Evolutionary conservation across 768 basidiomycete species (phyloP), one percentile per base, ranked within the genome.

Genomic region (Lactarius pseudohatsudake): DNA sequence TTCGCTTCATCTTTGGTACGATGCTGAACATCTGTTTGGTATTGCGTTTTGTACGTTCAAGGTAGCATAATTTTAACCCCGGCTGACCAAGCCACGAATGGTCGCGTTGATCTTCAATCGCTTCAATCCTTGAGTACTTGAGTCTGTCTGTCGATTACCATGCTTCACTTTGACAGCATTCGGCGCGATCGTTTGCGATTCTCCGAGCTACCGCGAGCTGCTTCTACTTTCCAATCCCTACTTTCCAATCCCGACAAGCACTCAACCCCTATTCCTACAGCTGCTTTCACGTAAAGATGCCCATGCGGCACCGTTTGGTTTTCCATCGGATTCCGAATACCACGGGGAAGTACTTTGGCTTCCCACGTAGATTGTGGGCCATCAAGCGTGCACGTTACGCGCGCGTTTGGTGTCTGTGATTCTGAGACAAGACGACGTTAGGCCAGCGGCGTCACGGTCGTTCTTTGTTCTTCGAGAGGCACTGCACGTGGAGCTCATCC

Each of bases 21-120:
- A 9, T 58, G 15, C 40, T 20, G 26, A 65, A 45, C 26, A 43
- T 45, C 55, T 57, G 57, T 62, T 26, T 4, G 43, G 34, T 65
- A 26, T 41, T 45, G 45, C 45, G 11, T 15, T 41, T 38, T 61
- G 59, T 57, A 57, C 28, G 34, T 61, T 36, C 36, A 16, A 26
- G 22, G 40, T 20, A 28, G 11, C 8, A 26, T 36, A 22, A 50
- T 15, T 18, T 40, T n/a, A 63, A n/a, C 20, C 20, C 20, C 43
- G 20, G 20, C 43, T 9, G 20, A 45, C 10, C 43, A 8, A 26
- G 22, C 47, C 11, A 13, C 47, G n/a, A 11, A n/a, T 4, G n/a
- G 45, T 47, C n/a, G 45, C n/a, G 45, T 47, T 11, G 45, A 4
- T 47, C n/a, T 8, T 47, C 47, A 13, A 50, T n/a, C 1, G 9